Conservation (phyloP, 495 filamentous ascomycete genomes). For the Xylaria nigripes region DNA sequence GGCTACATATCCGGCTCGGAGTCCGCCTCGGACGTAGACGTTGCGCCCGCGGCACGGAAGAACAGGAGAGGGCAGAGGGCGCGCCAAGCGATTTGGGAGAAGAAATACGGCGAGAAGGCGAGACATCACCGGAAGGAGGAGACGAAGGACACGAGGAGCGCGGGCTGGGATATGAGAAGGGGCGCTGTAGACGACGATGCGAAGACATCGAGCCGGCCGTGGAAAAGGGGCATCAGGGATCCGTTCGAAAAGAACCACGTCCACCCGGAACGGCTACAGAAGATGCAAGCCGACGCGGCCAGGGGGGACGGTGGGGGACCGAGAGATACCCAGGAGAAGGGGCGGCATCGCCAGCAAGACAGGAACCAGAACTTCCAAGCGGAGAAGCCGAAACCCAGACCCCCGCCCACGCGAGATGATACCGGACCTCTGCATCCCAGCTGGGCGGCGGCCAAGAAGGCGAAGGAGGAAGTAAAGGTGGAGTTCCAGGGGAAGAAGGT, state of each 20-base stretch:
- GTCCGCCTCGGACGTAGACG: slow-evolving; percentile 46
- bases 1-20: slow-evolving; percentile 92
- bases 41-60: slow-evolving; percentile 45
- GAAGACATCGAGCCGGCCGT: slow-evolving; percentile 30
- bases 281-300: slow-evolving; percentile 11
- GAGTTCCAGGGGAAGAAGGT: no score
- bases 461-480: slow-evolving; percentile 67
- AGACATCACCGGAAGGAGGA: slow-evolving; percentile 59
- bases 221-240: slow-evolving; percentile 36
- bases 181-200: slow-evolving; percentile 33
- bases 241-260: slow-evolving; percentile 21
- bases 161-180: slow-evolving; percentile 47
- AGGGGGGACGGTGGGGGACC: neutral
- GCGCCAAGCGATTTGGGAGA: slow-evolving; percentile 79
- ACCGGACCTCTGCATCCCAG: slow-evolving; percentile 72
- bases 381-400: slow-evolving; percentile 28
- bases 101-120: slow-evolving; percentile 72
- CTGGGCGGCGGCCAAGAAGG: slow-evolving; percentile 83
- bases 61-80: slow-evolving; percentile 87
- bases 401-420: slow-evolving; percentile 46
- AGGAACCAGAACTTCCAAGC: slow-evolving; percentile 1
- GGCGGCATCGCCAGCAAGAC: slow-evolving; percentile 11
- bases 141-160: slow-evolving; percentile 32
- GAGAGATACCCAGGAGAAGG: slow-evolving; percentile 4
- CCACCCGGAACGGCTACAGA: slow-evolving; percentile 20